phyloP scores from a whole-genome alignment of 2,329 filamentous ascomycete genomes.

The Monilinia laxa region DNA sequence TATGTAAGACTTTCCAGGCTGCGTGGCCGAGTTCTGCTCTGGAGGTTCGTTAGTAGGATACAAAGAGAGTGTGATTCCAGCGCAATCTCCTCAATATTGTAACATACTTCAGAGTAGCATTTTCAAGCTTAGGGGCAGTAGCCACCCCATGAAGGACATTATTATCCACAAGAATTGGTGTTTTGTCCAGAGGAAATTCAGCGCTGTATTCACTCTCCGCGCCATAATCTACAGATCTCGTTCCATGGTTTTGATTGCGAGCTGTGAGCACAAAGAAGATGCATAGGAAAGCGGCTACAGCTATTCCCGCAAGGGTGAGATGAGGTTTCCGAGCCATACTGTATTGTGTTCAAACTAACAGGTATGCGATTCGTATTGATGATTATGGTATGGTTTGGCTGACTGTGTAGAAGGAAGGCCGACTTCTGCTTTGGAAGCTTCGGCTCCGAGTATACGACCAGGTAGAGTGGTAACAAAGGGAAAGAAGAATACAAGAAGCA shows the following conservation, averaged over 20 bases:
- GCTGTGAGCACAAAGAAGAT: constrained; percentile 56
- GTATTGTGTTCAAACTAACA: background rate
- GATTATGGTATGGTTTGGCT: constrained; percentile 8
- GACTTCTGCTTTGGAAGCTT: background rate
- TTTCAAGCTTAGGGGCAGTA: constrained; percentile 79
- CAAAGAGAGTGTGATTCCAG: background rate
- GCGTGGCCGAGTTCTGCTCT: constrained; percentile 62
- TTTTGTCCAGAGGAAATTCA: constrained; percentile 25
- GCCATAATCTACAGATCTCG: too few relatives aligned
- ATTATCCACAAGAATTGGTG: constrained; percentile 43
- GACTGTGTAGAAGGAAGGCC: background rate
- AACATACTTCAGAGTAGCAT: constrained; percentile 71
- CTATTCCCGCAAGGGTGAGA: constrained; percentile 53
- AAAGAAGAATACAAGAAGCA: background rate
- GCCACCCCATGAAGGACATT: constrained; percentile 63
- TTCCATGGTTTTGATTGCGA: constrained; percentile 27
- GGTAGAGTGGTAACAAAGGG: too few relatives aligned
- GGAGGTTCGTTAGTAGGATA: constrained; percentile 24
- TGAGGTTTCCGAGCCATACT: constrained; percentile 45
- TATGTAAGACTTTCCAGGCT: constrained; percentile 69
- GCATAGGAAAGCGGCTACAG: constrained; percentile 57
- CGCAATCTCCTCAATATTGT: background rate
- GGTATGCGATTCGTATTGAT: background rate
- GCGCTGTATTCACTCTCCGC: background rate
- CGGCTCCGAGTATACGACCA: constrained; percentile 10